A percentile compares a stretch with the other conserved stretches of the same genome.
These are phyloP conservation scores for Amauroascus verrucosus DNA, from an alignment of 2,329 filamentous ascomycete species.

Conservation along the genomic window DNA sequence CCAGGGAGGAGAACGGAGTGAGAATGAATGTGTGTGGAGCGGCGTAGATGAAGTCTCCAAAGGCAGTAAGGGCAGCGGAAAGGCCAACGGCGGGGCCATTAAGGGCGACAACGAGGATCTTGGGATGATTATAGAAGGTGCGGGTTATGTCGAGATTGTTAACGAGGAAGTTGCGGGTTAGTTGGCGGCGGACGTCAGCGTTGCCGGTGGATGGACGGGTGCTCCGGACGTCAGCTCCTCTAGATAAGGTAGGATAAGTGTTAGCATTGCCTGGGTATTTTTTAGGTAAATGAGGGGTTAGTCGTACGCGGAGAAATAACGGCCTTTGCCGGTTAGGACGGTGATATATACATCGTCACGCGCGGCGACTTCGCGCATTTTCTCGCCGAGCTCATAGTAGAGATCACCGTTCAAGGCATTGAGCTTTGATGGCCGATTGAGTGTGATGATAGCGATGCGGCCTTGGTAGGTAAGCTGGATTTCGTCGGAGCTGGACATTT, in stretches of 20 bases:
- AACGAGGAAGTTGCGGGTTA: conserved; percentile 62
- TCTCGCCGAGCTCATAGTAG: conserved; percentile 67
- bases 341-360: conserved; percentile 77
- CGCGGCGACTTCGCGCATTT: conserved; percentile 65
- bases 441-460: conserved; percentile 71
- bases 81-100: conserved; percentile 89
- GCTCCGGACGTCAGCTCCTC: conserved; percentile 67
- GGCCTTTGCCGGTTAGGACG: conserved; percentile 69
- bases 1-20: conserved; percentile 82
- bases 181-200: conserved; percentile 44
- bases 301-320: conserved; percentile 80
- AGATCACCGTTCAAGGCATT: conserved; percentile 63
- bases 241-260: conserved; percentile 28
- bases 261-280: conserved; percentile 1
- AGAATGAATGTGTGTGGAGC: conserved; percentile 72
- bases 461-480: conserved; percentile 55
- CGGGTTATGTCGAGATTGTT: conserved; percentile 85
- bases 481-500: conserved; percentile 29
- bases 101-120: conserved; percentile 81
- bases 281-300: no score
- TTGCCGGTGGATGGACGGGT: conserved; percentile 35
- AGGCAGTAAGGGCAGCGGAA: conserved; percentile 68
- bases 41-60: conserved; percentile 88
- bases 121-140: conserved; percentile 85
- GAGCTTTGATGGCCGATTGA: conserved; percentile 77